Evolutionary conservation across 306 rosid species (phyloP).

Genomic region (Pyrus bretschneideri): DNA sequence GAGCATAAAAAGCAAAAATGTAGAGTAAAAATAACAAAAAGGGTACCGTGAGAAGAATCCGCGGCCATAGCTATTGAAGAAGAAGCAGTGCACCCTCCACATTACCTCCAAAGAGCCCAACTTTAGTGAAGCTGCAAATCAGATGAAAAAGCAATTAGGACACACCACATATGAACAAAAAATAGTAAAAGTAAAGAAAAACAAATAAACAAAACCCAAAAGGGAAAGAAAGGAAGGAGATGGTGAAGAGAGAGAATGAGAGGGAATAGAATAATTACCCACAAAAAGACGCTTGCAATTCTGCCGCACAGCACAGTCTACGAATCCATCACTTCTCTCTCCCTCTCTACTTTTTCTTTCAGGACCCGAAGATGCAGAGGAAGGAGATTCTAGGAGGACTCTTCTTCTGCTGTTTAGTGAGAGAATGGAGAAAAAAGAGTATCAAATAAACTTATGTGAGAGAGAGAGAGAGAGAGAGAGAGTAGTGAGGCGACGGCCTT

Average conservation of each 20-base stretch:
- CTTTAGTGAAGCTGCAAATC: conserved; percentile 39
- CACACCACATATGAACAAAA: conserved; percentile 7
- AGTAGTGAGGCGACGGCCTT: background rate
- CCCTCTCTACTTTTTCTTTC: conserved; percentile 1
- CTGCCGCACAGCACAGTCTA: conserved; percentile 29
- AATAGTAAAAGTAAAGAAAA: background rate
- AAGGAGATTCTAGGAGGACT: conserved; percentile 41
- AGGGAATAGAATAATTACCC: conserved; percentile 49
- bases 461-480: background rate
- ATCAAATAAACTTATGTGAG: background rate
- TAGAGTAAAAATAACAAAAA: background rate
- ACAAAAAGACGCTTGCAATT: conserved; percentile 41
- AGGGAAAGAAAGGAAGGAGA: background rate
- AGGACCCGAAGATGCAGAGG: conserved; percentile 15
- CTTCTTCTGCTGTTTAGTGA: background rate
- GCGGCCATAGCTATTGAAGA: conserved; percentile 40
- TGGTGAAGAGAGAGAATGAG: conserved; percentile 15
- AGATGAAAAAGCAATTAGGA: conserved; percentile 14
- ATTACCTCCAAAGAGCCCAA: conserved; percentile 43
- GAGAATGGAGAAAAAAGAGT: background rate
- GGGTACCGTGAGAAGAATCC: conserved; percentile 50
- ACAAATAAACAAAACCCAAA: background rate
- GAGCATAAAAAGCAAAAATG: background rate
- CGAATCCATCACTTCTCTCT: conserved; percentile 41
- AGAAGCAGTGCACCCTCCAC: conserved; percentile 37